These are phyloP conservation scores for Chrysanthemum lavandulifolium DNA, from an alignment of 129 eudicot species.

Conservation along the genomic window DNA sequence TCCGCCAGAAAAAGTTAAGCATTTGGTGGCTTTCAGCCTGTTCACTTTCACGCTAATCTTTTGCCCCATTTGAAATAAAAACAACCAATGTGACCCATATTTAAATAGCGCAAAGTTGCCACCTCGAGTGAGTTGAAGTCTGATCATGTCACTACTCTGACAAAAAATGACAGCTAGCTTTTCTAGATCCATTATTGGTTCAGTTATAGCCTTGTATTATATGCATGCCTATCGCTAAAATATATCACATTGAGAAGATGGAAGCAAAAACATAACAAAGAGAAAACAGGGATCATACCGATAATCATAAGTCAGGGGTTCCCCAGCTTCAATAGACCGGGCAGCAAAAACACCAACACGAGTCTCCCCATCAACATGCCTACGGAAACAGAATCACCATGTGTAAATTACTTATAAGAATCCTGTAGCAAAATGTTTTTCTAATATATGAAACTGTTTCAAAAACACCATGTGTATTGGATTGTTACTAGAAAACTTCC, in stretches of 20 bases:
- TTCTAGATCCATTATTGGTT: not conserved
- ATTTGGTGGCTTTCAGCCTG: no score
- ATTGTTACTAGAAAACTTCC: no score
- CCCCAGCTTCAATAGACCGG: conserved; percentile 68
- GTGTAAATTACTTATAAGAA: not conserved
- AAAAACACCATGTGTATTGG: no score
- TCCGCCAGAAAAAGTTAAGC: no score
- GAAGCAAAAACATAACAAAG: not conserved
- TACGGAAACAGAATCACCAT: conserved; percentile 18
- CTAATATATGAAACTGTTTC: no score
- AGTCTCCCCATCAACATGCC: conserved; percentile 92
- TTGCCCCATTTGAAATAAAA: no score
- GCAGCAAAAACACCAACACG: conserved; percentile 95
- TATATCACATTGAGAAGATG: not conserved
- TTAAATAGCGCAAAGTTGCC: no score
- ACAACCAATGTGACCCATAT: no score
- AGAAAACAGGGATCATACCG: conserved; percentile 38
- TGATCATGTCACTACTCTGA: not conserved
- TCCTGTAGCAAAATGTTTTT: no score
- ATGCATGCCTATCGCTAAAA: not conserved
- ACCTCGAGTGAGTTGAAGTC: not conserved
- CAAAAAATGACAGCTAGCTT: not conserved
- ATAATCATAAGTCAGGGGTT: conserved; percentile 86
- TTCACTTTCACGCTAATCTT: no score
- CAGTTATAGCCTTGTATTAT: not conserved